Conservation (phyloP, 306 rosid species). For the Leucaena leucocephala region DNA sequence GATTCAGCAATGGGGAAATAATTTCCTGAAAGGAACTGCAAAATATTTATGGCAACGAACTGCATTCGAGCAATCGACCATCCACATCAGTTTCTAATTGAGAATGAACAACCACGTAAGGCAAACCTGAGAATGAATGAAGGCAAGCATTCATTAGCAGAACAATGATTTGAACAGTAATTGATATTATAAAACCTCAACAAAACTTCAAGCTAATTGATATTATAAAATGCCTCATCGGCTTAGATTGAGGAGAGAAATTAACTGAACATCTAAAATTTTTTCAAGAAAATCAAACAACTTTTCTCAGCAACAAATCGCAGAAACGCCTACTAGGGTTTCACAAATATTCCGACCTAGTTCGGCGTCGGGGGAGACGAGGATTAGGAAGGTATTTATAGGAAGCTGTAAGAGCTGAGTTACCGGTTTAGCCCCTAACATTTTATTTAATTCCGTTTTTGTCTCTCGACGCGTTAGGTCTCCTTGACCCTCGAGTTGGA, state of each 20-base stretch:
- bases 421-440: not conserved
- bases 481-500: slow-evolving; percentile 19
- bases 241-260: no score
- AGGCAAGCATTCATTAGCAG: no score
- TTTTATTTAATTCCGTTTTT: slow-evolving; percentile 4
- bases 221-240: no score
- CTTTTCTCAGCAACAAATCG: no score
- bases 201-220: no score
- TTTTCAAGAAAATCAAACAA: not conserved
- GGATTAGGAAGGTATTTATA: slow-evolving; percentile 31
- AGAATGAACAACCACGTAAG: not conserved
- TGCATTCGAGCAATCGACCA: not conserved
- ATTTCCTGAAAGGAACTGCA: not conserved
- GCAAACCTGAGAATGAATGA: not conserved
- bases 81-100: not conserved
- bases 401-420: not conserved
- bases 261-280: no score
- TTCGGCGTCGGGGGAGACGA: not conserved
- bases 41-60: not conserved
- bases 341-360: not conserved
- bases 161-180: no score
- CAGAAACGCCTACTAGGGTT: not conserved
- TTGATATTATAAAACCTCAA: no score
- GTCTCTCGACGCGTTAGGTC: not conserved
- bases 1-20: slow-evolving; percentile 10